Evolutionary conservation across 176 grass and related monocot species (phyloP).

Genomic region (Elymus sibiricus): DNA sequence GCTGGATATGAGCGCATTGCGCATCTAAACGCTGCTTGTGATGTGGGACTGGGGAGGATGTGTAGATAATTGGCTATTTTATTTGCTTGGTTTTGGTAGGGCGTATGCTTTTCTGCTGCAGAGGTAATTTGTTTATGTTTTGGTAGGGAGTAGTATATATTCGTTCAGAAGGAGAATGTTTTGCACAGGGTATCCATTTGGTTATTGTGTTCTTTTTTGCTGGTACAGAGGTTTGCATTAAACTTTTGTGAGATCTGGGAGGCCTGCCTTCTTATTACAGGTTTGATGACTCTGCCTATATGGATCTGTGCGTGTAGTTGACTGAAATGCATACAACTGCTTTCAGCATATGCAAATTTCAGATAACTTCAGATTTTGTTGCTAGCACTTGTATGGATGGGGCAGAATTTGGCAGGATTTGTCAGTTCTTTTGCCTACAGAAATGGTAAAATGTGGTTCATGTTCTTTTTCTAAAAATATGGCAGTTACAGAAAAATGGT

Average conservation of each 20-base stretch:
- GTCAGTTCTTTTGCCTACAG: not conserved
- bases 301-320: not conserved
- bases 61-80: constrained; percentile 33
- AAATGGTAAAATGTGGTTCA: not conserved
- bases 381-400: not conserved
- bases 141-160: constrained; percentile 7
- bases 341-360: not conserved
- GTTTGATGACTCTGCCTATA: not conserved
- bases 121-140: not conserved
- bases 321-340: not conserved
- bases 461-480: no score
- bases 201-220: constrained; percentile 3
- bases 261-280: not conserved
- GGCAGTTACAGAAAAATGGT: no score
- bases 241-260: not conserved
- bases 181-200: constrained; percentile 17
- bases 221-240: not conserved
- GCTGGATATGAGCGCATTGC: constrained; percentile 31
- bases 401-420: not conserved
- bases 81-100: constrained; percentile 16
- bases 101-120: constrained; percentile 22
- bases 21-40: constrained; percentile 23
- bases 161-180: constrained; percentile 6
- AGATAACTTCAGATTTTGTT: not conserved
- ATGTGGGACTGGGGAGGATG: not conserved